A percentile compares a stretch with the other conserved stretches of the same genome.
phyloP scores from a whole-genome alignment of 2,329 filamentous ascomycete species.

The Aspergillus amoenus region DNA sequence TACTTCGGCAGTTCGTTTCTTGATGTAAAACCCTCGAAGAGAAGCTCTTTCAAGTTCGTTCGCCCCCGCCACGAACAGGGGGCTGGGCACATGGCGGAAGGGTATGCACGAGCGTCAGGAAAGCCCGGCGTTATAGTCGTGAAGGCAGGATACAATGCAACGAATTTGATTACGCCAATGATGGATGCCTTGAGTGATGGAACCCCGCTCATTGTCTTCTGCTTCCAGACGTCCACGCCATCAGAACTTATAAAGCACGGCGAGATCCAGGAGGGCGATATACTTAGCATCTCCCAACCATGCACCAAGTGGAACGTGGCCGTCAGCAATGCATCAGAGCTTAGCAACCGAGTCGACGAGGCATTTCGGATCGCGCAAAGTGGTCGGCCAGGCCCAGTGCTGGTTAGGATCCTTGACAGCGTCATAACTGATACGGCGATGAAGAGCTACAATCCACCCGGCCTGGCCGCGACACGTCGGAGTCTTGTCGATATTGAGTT shows the following conservation, averaged over 20 bases:
- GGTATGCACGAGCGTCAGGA: slow-evolving; percentile 89
- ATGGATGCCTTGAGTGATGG: slow-evolving; percentile 95
- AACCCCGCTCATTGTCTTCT: slow-evolving; percentile 93
- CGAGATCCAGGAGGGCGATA: slow-evolving; percentile 95
- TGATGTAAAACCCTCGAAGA: slow-evolving; percentile 93
- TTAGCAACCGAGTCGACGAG: slow-evolving; percentile 92
- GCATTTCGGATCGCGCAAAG: slow-evolving; percentile 97
- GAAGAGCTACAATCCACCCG: slow-evolving; percentile 68
- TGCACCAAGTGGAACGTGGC: slow-evolving; percentile 99
- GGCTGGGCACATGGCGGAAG: slow-evolving; percentile 97
- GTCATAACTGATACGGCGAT: slow-evolving; percentile 88
- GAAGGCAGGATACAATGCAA: slow-evolving; percentile 93
- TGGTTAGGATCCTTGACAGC: slow-evolving; percentile 95
- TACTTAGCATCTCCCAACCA: slow-evolving; percentile 86
- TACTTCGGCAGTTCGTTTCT: slow-evolving; percentile 96
- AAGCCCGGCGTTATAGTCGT: slow-evolving; percentile 95
- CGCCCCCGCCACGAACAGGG: slow-evolving; percentile 96
- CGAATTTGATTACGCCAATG: slow-evolving; percentile 94
- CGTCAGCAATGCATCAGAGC: slow-evolving; percentile 92
- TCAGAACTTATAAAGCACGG: slow-evolving; percentile 68
- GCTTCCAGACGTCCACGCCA: slow-evolving; percentile 88
- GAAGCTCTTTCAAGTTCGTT: slow-evolving; percentile 82
- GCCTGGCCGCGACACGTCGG: slow-evolving; percentile 65
- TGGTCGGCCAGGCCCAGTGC: slow-evolving; percentile 87
- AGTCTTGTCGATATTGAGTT: too few species aligned